Evolutionary conservation across 202 grass and related monocot species (phyloP), one percentile per base, ranked within the genome.

Genomic region (Saccharum hybrid): DNA sequence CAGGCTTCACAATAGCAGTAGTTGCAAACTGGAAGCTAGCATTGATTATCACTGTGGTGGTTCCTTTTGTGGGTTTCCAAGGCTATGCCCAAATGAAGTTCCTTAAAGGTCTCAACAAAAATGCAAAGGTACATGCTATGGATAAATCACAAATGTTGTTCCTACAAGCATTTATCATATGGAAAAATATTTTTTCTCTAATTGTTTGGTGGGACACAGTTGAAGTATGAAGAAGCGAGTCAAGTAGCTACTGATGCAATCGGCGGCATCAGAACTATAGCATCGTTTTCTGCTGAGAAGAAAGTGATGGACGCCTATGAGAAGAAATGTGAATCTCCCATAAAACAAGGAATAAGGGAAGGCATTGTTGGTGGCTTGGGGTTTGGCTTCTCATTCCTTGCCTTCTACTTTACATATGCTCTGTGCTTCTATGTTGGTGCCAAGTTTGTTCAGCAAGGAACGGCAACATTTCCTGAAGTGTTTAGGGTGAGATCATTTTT

Each of bases 1-100:
- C 82, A 52, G 92, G 90, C 66, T 91, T 97, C 83, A 72, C 91
- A 62, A 86, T 97, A 63, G 91, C 94, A 80, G 83, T 94, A 63
- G 77, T 90, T 61, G 86, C 90, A 46, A 97, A 94, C 80, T 97
- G 94, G 94, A 94, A 97, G 76, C 82, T 97, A 42, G 88, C 94
- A 63, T 63, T 92, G 22, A 91, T 97, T 66, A 82, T 94, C 68
- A 83, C 86, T 16, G 88, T 87, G 65, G 82, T 97, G 56, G 61
- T 94, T 75, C 94, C 94, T 84, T 79, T 94, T 33, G 81, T 92
- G 12, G 92, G 92, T 86, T 72, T 94, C 23, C 92, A 97, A 81
- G 75, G 69, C 73, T 94, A 87, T 78, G 81, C 85, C 73, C 91
- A 94, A 65, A 90, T 88, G 51, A 92, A 86, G 78, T 88, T 97